These are phyloP conservation scores for Thelonectria olida DNA, from an alignment of 2,329 filamentous ascomycete species.

Conservation along the genomic window DNA sequence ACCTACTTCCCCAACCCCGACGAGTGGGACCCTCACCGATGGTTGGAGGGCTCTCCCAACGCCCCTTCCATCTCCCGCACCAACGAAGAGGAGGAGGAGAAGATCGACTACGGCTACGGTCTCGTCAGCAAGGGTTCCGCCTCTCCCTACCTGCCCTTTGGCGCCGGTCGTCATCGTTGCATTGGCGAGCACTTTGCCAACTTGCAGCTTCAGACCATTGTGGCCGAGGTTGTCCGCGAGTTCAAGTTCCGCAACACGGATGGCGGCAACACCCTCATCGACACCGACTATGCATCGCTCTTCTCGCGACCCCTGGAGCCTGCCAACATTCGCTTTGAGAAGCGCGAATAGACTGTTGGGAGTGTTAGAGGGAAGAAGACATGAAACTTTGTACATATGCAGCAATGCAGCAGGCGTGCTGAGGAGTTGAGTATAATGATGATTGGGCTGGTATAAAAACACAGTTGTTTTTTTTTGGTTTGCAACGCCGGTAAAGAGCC, in stretches of 20 bases:
- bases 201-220: conserved; percentile 87
- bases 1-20: conserved; percentile 84
- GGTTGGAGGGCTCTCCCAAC: conserved; percentile 74
- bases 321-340: conserved; percentile 80
- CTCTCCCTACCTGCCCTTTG: conserved; percentile 93
- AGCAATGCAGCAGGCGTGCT: conserved; percentile 36
- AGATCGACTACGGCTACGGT: conserved; percentile 93
- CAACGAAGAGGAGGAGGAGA: conserved; percentile 73
- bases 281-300: conserved; percentile 74
- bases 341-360: conserved; percentile 56
- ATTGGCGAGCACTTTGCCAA: conserved; percentile 98
- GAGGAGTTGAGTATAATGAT: conserved; percentile 41
- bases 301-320: conserved; percentile 79
- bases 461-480: conserved; percentile 24
- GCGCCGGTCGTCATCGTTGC: conserved; percentile 90
- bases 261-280: conserved; percentile 74
- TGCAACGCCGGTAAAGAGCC: conserved; percentile 29
- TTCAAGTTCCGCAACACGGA: conserved; percentile 84
- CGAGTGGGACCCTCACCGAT: conserved; percentile 90
- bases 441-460: conserved; percentile 35
- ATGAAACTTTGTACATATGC: conserved; percentile 39
- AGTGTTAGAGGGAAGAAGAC: conserved; percentile 21
- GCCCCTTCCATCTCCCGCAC: conserved; percentile 57
- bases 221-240: conserved; percentile 76
- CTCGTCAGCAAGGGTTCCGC: conserved; percentile 89